A percentile compares a stretch with the other conserved stretches of the same genome.
phyloP scores from a whole-genome alignment of 805 yeast genomes.

The Lachancea kluyveri region DNA sequence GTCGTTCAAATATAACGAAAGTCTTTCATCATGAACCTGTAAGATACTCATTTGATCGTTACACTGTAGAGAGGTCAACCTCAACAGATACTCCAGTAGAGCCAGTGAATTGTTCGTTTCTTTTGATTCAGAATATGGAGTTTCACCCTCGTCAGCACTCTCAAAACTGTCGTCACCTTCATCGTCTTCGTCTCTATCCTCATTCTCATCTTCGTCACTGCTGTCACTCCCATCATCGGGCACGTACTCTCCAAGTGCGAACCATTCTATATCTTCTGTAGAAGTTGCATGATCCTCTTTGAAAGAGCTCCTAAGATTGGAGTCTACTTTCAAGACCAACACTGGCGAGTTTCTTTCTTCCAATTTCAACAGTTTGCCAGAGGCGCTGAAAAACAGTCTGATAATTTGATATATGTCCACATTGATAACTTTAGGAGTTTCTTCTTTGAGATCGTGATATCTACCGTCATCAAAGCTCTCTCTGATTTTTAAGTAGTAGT shows the following conservation, averaged over 20 bases:
- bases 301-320: conserved; percentile 20
- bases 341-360: conserved; percentile 63
- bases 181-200: conserved; percentile 19
- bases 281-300: conserved; percentile 18
- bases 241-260: conserved; percentile 44
- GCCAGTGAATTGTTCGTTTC: conserved; percentile 40
- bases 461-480: conserved; percentile 67
- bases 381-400: conserved; percentile 60
- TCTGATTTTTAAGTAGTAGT: conserved; percentile 40
- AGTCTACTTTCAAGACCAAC: conserved; percentile 47
- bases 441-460: conserved; percentile 55
- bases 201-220: conserved; percentile 27
- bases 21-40: conserved; percentile 58
- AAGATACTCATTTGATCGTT: conserved; percentile 50
- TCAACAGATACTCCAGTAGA: conserved; percentile 54
- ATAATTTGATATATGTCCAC: conserved; percentile 39
- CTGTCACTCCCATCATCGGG: conserved; percentile 19
- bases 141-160: conserved; percentile 19
- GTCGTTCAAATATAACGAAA: conserved; percentile 55
- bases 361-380: conserved; percentile 57
- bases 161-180: too few relatives aligned
- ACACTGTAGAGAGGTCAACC: conserved; percentile 55
- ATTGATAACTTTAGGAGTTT: conserved; percentile 28
- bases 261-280: conserved; percentile 36
- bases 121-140: conserved; percentile 16